Conservation (phyloP, 2,329 filamentous ascomycete species). For the Botryotinia narcissicola region DNA sequence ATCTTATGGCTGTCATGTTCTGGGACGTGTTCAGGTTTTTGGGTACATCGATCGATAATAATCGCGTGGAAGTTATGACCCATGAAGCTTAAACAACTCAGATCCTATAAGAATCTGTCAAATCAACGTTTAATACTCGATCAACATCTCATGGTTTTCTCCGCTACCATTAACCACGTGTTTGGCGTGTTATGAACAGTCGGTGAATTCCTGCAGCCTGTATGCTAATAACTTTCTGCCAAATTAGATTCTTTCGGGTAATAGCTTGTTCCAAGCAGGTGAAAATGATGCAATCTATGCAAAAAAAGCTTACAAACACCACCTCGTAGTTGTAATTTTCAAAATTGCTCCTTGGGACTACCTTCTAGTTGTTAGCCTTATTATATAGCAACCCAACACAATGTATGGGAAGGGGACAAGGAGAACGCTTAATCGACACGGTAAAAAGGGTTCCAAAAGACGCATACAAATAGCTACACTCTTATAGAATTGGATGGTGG, state of each 20-base stretch:
- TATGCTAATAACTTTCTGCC: background rate
- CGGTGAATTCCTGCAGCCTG: background rate
- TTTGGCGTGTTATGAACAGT: background rate
- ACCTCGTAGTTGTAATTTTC: background rate
- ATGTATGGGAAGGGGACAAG: too few species aligned
- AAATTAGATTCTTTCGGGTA: rapidly evolving
- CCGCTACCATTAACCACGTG: background rate
- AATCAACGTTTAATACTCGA: rapidly evolving
- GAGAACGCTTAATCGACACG: rapidly evolving
- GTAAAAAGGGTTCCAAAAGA: rapidly evolving
- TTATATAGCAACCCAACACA: too few species aligned
- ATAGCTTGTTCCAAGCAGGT: background rate
- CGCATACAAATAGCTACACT: rapidly evolving
- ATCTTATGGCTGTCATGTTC: background rate
- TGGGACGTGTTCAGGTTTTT: background rate
- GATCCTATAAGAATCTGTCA: background rate
- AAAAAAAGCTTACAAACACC: too few species aligned
- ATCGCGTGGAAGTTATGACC: rapidly evolving
- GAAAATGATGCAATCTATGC: rapidly evolving
- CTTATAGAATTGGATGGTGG: too few species aligned
- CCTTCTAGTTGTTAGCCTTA: too few species aligned
- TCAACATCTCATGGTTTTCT: background rate
- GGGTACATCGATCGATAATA: background rate
- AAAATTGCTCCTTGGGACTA: background rate
- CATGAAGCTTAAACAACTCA: background rate